Base-by-base conservation (phyloP, 2,329 filamentous ascomycete genomes). In the Neurospora sp. region DNA sequence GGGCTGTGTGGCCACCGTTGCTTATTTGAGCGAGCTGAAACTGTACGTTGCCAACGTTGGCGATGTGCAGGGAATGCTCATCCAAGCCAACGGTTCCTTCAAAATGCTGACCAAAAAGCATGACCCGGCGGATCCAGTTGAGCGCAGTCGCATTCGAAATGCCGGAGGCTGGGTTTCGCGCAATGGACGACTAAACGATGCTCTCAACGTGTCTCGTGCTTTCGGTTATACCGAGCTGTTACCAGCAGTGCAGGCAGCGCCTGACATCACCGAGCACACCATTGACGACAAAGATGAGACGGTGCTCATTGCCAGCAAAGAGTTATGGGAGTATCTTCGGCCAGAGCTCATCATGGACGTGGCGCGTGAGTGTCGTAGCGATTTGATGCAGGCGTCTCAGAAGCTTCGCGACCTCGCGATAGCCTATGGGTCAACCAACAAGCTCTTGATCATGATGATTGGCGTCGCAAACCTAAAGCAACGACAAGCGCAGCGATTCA, bases 401-500 rank as follows among this genome's bases (percentile, higher is more conserved):
- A 97, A 97, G 81, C 86, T 99, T 39, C 89, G 96, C 70, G 96
- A 99, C 81, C 84, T 98, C 69, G 96, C 96, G 57, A 97, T 99
- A 78, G 93, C 95, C 1, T 98, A 97, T 78, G 96, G 96, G 68
- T 92, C 95, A 12, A 94, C 90, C 1, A 91, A 91, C 77, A 99
- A 99, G 82, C 92, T 98, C 73, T 98, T 98, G 94, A 93, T 99
- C 65, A 98, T 98, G 95, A 92, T 99, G 84, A 89, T 99, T 69
- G 95, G 94, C 69, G 91, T 99, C 43, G 90, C 91, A 69, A 94
- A 98, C 77, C 83, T 99, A 69, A 95, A 97, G 81, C 92, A 92
- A 77, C 88, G 93, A 72, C 88, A 91, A 73, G 91, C 90, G 80
- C 90, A 81, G 82, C 81, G 87, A 71, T 85, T 91, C 79, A 87